Conservation (phyloP, 1,284 basidiomycete species). For the Puccinia horiana region DNA sequence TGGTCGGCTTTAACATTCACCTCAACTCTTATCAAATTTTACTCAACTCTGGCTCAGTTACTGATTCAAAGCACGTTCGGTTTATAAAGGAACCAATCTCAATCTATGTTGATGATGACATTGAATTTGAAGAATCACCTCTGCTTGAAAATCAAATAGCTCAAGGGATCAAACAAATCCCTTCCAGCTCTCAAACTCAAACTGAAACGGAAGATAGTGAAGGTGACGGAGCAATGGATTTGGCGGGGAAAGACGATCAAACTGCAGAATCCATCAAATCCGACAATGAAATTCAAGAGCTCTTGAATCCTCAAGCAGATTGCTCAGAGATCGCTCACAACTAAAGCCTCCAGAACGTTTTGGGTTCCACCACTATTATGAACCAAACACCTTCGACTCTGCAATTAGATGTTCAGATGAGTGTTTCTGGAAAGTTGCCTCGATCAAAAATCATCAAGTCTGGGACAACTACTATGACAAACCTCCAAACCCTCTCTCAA, state of each 20-base stretch:
- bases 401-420: not conserved
- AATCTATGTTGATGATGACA: not conserved
- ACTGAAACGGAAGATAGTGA: not conserved
- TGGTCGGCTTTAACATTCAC: not conserved
- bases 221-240: not conserved
- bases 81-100: not conserved
- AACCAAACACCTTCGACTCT: constrained; percentile 7
- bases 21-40: not conserved
- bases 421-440: not conserved
- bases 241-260: not conserved
- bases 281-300: not conserved
- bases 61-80: not conserved
- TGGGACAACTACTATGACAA: not conserved
- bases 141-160: too few relatives aligned
- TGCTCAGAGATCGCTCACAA: not conserved
- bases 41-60: not conserved
- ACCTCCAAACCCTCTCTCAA: not conserved
- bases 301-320: not conserved
- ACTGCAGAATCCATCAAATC: not conserved
- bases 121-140: not conserved
- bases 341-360: not conserved
- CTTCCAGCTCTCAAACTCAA: not conserved
- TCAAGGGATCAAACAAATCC: not conserved
- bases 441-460: not conserved
- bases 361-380: constrained; percentile 8